Evolutionary conservation across 1,284 basidiomycete genomes (phyloP).

Genomic region (Ganoderma boninense): DNA sequence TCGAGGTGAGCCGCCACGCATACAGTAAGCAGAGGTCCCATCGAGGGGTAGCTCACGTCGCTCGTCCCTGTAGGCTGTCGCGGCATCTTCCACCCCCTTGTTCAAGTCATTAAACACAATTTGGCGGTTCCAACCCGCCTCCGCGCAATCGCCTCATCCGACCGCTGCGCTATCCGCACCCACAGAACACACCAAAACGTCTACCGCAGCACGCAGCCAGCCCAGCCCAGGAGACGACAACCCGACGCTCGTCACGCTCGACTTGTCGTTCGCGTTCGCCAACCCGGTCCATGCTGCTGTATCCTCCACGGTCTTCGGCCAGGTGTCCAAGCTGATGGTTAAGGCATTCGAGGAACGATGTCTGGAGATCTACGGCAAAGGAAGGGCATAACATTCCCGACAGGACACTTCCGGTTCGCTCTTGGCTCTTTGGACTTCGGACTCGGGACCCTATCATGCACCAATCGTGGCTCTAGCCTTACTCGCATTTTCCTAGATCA

Average conservation of each 20-base stretch:
- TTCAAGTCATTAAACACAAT: conserved; percentile 88
- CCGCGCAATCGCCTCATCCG: conserved; percentile 52
- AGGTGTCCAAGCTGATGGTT: conserved; percentile 90
- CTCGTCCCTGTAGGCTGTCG: conserved; percentile 62
- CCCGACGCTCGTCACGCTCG: conserved; percentile 81
- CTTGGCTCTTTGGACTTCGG: not conserved
- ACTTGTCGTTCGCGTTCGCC: conserved; percentile 87
- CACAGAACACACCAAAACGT: conserved; percentile 13
- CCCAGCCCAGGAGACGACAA: conserved; percentile 38
- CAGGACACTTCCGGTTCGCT: not conserved
- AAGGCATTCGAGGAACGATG: conserved; percentile 91
- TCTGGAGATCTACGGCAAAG: conserved; percentile 68
- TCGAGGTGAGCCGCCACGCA: conserved; percentile 64
- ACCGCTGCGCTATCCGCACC: conserved; percentile 33
- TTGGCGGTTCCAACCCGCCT: conserved; percentile 79
- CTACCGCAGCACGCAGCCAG: conserved; percentile 9
- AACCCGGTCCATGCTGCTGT: conserved; percentile 88
- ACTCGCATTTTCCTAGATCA: not conserved
- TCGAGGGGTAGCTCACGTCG: conserved; percentile 7
- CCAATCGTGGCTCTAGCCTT: not conserved
- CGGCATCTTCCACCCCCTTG: conserved; percentile 82
- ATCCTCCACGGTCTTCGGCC: conserved; percentile 85
- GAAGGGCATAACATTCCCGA: conserved; percentile 29
- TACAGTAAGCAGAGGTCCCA: not conserved
- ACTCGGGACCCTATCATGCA: not conserved